Evolutionary conservation across 2,329 filamentous ascomycete species (phyloP), one percentile per base, ranked within the genome.

Genomic region (Trichophyton rubrum): DNA sequence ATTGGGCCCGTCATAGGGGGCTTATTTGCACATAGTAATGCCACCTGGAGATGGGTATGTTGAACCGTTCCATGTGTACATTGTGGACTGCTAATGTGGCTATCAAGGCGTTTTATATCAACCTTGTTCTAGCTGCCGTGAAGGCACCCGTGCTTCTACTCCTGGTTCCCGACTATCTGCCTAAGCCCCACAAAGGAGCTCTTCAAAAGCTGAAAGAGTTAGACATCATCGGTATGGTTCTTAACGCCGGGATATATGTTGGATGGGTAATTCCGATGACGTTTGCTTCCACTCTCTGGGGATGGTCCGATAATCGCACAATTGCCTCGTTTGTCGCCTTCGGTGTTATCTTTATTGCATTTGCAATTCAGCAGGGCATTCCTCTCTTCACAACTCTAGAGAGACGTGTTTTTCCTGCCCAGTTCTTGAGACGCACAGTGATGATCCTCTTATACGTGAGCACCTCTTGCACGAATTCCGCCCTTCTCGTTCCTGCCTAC

Each of bases 241-340:
- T 82, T 2, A 74, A 71, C 33, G 67, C 72, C 0, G 77, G 71
- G 0, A 71, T 72, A 24, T 73, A 75, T 47, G 66, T 73, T 1
- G 68, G 68, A 8, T 65, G 78, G 51, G 70, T 79, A 27, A 72
- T 83, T 67, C 78, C 74, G 4, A 74, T 82, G 62, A 73, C 72
- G 56, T 79, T 81, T 56, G 80, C 78, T 7, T 81, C 80, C 1
- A 67, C 69, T 0, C 45, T 74, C 3, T 83, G 77, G 60, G 65
- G 71, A 0, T 84, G 81, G 80, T 66, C 70, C 45, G 74, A 71
- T 5, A 71, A 71, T 0, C 67, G 72, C 0, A 73, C 75, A 13
- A 80, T 84, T 56, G 73, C 72, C 1, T 70, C 78, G 4, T 81
- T 80, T 65, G 71, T 78, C 15, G 68, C 79, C 1, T 78, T 76